These are phyloP conservation scores for Alternaria sp. DNA, from an alignment of 2,329 filamentous ascomycete genomes.

Conservation along the genomic window DNA sequence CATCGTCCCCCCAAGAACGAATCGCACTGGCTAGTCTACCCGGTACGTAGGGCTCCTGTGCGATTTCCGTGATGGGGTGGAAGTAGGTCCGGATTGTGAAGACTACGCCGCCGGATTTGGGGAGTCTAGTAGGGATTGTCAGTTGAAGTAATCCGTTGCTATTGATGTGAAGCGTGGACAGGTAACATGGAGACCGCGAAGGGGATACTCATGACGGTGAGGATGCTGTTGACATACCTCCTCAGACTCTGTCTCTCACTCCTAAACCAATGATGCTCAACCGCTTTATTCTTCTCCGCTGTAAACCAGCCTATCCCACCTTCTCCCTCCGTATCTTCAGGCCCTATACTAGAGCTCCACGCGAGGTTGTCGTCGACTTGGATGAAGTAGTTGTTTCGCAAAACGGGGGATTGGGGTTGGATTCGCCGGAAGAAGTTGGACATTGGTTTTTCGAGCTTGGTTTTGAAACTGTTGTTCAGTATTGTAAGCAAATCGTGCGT, in stretches of 20 bases:
- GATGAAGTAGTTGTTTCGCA: constrained; percentile 85
- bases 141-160: not conserved
- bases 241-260: constrained; percentile 76
- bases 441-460: constrained; percentile 79
- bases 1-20: constrained; percentile 81
- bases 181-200: not conserved
- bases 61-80: constrained; percentile 72
- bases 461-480: constrained; percentile 38
- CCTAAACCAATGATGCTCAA: constrained; percentile 77
- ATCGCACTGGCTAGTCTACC: constrained; percentile 79
- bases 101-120: constrained; percentile 58
- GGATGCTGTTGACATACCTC: constrained; percentile 43
- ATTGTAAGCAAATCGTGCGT: no score
- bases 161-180: not conserved
- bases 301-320: constrained; percentile 67
- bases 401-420: constrained; percentile 69
- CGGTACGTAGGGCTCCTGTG: constrained; percentile 75
- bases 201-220: no score
- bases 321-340: constrained; percentile 65
- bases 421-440: constrained; percentile 76
- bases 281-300: constrained; percentile 74
- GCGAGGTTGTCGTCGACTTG: constrained; percentile 80
- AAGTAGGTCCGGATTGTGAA: constrained; percentile 87
- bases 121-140: constrained; percentile 42
- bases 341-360: constrained; percentile 78